Percentiles rank a stretch among this genome's conserved stretches.
Conservation (phyloP, 768 basidiomycete species). For the Panellus pusillus region DNA sequence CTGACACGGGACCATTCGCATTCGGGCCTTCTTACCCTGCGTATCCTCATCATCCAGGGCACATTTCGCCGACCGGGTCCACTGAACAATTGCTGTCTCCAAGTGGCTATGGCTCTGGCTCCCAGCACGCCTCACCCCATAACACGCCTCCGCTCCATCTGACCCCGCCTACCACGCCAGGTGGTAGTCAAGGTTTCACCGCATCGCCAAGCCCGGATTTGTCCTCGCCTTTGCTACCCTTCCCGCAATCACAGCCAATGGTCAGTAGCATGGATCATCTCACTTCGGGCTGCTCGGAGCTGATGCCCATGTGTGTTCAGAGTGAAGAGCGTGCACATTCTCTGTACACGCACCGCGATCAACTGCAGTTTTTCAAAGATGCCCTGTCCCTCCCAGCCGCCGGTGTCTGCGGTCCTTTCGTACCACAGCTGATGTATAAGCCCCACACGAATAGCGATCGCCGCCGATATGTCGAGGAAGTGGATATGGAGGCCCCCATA, state of each 20-base stretch:
- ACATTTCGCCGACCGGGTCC: slow-evolving; percentile 18
- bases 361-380: slow-evolving; percentile 44
- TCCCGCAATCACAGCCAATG: slow-evolving; percentile 6
- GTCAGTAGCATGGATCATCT: slow-evolving; percentile 8
- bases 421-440: slow-evolving; percentile 72
- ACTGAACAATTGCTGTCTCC: slow-evolving; percentile 19
- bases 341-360: slow-evolving; percentile 44
- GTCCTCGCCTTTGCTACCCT: slow-evolving; percentile 13
- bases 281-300: not conserved
- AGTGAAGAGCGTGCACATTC: slow-evolving; percentile 22
- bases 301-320: slow-evolving; percentile 19
- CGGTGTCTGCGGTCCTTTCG: slow-evolving; percentile 44
- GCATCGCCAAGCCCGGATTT: slow-evolving; percentile 17
- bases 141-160: slow-evolving; percentile 19
- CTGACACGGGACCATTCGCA: slow-evolving; percentile 2
- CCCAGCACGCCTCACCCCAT: slow-evolving; percentile 19
- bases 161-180: slow-evolving; percentile 15
- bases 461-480: slow-evolving; percentile 74
- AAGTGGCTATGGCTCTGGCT: slow-evolving; percentile 11
- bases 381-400: slow-evolving; percentile 38
- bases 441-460: slow-evolving; percentile 78
- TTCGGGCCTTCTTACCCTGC: slow-evolving; percentile 10
- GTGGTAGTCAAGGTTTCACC: slow-evolving; percentile 16
- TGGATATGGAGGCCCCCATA: slow-evolving; percentile 61
- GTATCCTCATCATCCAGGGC: slow-evolving; percentile 15